Evolutionary conservation across 768 basidiomycete species (phyloP).

Genomic region (Lactarius indigo): DNA sequence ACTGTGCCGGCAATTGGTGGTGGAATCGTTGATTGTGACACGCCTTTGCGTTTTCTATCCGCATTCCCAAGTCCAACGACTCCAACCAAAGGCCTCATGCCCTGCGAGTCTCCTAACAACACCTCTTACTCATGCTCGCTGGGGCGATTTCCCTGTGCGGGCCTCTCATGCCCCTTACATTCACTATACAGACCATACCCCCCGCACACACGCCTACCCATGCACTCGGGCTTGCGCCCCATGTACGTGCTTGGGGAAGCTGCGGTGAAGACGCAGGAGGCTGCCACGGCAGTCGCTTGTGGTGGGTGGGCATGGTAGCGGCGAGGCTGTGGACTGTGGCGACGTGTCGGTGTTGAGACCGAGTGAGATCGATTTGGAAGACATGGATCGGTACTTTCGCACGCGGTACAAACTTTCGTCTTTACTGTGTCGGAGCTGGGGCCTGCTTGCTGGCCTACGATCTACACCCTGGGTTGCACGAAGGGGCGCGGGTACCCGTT

Average conservation of each 20-base stretch:
- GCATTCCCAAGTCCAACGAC: too few relatives aligned
- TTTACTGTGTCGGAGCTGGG: neutral
- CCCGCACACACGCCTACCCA: neutral
- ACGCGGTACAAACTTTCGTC: slow-evolving; percentile 30
- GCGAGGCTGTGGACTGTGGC: neutral
- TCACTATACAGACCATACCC: slow-evolving; percentile 48
- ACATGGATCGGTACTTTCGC: slow-evolving; percentile 74
- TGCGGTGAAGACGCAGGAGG: too few relatives aligned
- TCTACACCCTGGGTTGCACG: neutral
- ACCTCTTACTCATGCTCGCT: too few relatives aligned
- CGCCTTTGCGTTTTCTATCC: too few relatives aligned
- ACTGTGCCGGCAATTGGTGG: too few relatives aligned
- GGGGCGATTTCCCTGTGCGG: too few relatives aligned
- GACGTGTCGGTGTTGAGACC: slow-evolving; percentile 28
- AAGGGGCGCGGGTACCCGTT: neutral
- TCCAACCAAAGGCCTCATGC: too few relatives aligned
- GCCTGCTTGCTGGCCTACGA: neutral
- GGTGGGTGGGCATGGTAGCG: slow-evolving; percentile 3
- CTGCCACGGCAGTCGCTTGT: too few relatives aligned
- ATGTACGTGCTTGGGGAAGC: slow-evolving; percentile 39
- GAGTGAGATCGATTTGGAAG: slow-evolving; percentile 58
- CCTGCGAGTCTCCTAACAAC: too few relatives aligned
- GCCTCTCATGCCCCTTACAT: too few relatives aligned
- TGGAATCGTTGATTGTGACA: too few relatives aligned
- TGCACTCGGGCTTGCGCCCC: slow-evolving; percentile 27